Evolutionary conservation across 2,329 filamentous ascomycete genomes (phyloP).

Genomic region (Fusarium kyushuense): DNA sequence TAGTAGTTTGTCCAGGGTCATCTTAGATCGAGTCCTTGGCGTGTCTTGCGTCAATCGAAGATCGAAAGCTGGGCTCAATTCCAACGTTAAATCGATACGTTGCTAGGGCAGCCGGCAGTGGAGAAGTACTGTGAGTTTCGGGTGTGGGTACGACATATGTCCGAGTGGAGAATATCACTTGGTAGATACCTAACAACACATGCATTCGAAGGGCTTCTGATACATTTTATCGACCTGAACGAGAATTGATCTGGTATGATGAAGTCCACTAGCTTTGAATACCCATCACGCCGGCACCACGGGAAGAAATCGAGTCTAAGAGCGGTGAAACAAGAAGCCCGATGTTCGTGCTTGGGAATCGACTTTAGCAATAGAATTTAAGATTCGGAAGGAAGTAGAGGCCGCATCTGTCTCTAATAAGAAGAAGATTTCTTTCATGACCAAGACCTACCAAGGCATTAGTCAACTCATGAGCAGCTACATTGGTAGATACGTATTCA

Average conservation of each 20-base stretch:
- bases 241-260: neutral
- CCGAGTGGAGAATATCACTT: conserved; percentile 6
- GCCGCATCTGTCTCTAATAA: neutral
- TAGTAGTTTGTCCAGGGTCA: conserved; percentile 4
- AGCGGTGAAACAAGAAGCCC: neutral
- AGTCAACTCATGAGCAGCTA: neutral
- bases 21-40: conserved; percentile 1
- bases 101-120: conserved; percentile 26
- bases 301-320: neutral
- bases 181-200: neutral
- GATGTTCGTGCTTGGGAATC: neutral
- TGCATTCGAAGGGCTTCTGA: neutral
- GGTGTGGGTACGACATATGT: neutral
- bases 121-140: neutral
- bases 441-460: neutral
- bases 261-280: neutral
- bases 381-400: neutral
- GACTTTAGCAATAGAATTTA: neutral
- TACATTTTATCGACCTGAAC: neutral
- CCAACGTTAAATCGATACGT: conserved; percentile 7
- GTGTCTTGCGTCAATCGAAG: conserved; percentile 32
- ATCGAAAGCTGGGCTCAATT: neutral
- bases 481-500: neutral
- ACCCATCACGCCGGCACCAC: neutral
- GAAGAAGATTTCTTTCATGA: neutral